Evolutionary conservation across 108 stramenopile species (phyloP), one percentile per base, ranked within the genome.

Genomic region (Cyclostephanos tholiformis): DNA sequence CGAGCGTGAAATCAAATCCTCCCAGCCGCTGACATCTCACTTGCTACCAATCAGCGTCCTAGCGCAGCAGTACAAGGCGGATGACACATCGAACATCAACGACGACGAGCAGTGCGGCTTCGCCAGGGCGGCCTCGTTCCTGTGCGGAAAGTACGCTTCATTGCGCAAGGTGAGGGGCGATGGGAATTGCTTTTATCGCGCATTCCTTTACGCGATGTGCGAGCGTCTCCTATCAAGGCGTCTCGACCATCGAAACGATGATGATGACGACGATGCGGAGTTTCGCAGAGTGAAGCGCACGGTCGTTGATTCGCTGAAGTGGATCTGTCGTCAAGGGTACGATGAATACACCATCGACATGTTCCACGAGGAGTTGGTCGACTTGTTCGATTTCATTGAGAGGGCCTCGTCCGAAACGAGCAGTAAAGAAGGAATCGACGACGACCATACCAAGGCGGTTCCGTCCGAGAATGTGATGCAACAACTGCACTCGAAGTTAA

Each of bases 121-220:
- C 76, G 57, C 72, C 14, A 13, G 60, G 19, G 82, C 90, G 0
- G 71, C 87, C 17, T 26, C 71, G 9, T 73, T 77, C 53, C 68
- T 94, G 11, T 52, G 74, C 29, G 57, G 68, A 39, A 77, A 79
- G 26, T 97, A 96, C 79, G 48, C 67, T 2, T 52, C 71, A 14
- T 65, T 95, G 10, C 81, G 97, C 56, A 85, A 82, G 22, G 83
- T 96, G 19, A 89, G 96, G 6, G 96, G 96, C 17, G 97, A 98
- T 80, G 96, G 96, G 9, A 97, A 97, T 76, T 98, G 97, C 66
- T 98, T 93, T 72, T 98, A 97, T 75, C 89, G 97, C 6, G 89
- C 92, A 23, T 92, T 98, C 62, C 71, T 95, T 5, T 98, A 93
- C 70, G 74, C 74, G 39, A 83, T 95, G 11, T 88, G 90, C 35